Evolutionary conservation across 2,329 filamentous ascomycete species (phyloP).

Genomic region (Colletotrichum plurivorum): DNA sequence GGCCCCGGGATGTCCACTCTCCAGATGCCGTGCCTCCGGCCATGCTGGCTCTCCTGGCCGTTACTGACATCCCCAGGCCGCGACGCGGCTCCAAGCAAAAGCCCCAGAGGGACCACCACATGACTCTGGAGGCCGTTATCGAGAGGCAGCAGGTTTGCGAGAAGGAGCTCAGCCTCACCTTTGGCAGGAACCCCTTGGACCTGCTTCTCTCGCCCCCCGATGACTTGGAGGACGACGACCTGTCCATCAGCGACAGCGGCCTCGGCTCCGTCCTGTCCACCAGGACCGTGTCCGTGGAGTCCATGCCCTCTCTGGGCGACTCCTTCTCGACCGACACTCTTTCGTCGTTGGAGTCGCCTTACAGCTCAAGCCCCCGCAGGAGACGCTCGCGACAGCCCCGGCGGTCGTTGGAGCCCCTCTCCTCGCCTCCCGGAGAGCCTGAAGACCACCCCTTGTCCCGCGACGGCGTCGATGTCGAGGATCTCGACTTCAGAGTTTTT

Average conservation of each 20-base stretch:
- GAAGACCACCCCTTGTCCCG: constrained; percentile 67
- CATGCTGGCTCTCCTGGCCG: constrained; percentile 72
- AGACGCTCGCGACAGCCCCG: constrained; percentile 54
- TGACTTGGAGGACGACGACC: constrained; percentile 65
- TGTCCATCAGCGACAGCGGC: constrained; percentile 64
- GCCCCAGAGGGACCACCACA: constrained; percentile 44
- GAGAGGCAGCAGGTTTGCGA: constrained; percentile 68
- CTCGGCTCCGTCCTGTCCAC: constrained; percentile 67
- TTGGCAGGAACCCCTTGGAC: constrained; percentile 70
- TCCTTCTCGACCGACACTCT: constrained; percentile 66
- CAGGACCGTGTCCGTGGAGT: constrained; percentile 72
- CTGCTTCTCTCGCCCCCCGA: constrained; percentile 73
- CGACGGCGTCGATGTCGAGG: constrained; percentile 65
- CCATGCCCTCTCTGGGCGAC: constrained; percentile 71
- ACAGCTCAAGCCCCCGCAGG: constrained; percentile 53
- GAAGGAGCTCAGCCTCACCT: constrained; percentile 70
- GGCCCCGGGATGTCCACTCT: constrained; percentile 60
- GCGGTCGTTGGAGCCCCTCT: constrained; percentile 69
- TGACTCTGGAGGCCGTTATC: constrained; percentile 71
- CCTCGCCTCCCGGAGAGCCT: constrained; percentile 66
- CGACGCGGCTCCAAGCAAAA: constrained; percentile 52
- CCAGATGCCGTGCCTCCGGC: constrained; percentile 71
- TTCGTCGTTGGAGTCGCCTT: constrained; percentile 65
- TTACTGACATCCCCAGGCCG: constrained; percentile 71
- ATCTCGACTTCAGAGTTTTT: constrained; percentile 54